Base-by-base conservation (phyloP, 352 stramenopile genomes). In the Phytophthora boehmeriae region DNA sequence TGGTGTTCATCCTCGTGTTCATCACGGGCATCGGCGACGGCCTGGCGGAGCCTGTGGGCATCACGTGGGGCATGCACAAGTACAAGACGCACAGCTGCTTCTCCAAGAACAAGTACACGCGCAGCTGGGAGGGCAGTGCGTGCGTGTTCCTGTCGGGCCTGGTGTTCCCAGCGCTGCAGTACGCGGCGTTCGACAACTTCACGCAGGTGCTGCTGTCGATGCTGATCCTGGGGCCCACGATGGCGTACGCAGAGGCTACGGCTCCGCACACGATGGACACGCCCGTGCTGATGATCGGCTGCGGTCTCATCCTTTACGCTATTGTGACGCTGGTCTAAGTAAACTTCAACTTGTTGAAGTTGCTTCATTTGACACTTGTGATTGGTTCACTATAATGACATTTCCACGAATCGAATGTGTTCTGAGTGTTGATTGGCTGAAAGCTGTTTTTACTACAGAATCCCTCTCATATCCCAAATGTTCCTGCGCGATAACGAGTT, bases 261-360 rank as follows among this genome's bases (percentile, higher is more conserved):
- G 81, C 86, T 6, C 86, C 86, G 17, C 85, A 94, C 67, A 94
- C 83, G 43, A 94, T 94, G 83, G 86, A 94, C 65, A 92, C 86
- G 32, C 86, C 86, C 0, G 83, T 92, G 57, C 68, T 94, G 55
- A 94, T 94, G 86, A 84, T 90, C 55, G 82, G 78, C 27, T 87
- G 83, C 50, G 86, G 86, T 35, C 52, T 71, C 48, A 87, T 92
- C 56, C 54, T 94, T 25, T 94, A 91, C 59, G 56, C 70, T 14
- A 86, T 94, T 55, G 81, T 77, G 23, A 59, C 73, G 54, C 43
- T 78, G n/a, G 43, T 83, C 14, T 83, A 77, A 73, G 44, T 88
- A 82, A 88, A 42, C 35, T 42, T 38, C 32, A 38, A 38, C 32
- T 8, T 13, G 32, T 41, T 44, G 38, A 44, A 44, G 38, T 44